Evolutionary conservation across 2,329 filamentous ascomycete genomes (phyloP).

Genomic region (Gyromitra esculenta): DNA sequence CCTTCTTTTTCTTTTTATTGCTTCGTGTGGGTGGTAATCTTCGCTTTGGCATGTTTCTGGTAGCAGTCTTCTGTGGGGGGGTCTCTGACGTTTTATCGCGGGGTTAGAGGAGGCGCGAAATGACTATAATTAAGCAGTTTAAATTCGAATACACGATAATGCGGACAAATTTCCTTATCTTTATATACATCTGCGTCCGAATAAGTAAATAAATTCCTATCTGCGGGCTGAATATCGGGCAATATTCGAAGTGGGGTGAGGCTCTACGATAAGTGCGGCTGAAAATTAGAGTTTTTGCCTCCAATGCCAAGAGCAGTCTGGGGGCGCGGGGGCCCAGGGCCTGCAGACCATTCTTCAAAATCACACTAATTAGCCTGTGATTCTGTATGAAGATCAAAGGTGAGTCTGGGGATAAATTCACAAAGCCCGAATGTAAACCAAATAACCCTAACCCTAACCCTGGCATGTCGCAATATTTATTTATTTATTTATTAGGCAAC

Average conservation of each 20-base stretch:
- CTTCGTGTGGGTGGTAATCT: constrained; percentile 32
- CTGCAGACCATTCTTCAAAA: not conserved
- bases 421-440: not conserved
- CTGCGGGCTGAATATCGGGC: not conserved
- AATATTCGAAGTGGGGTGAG: constrained; percentile 14
- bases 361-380: not conserved
- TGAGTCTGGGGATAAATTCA: not conserved
- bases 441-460: not conserved
- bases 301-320: not conserved
- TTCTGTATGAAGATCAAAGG: not conserved
- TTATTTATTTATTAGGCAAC: too few relatives aligned
- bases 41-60: constrained; percentile 43
- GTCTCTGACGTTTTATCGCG: not conserved
- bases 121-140: not conserved
- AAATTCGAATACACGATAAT: not conserved
- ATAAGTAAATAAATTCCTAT: not conserved
- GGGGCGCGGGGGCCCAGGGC: too few relatives aligned
- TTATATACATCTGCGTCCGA: not conserved
- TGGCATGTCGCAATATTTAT: not conserved
- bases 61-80: not conserved
- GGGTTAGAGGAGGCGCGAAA: not conserved
- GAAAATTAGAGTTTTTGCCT: constrained; percentile 39
- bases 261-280: constrained; percentile 38
- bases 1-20: constrained; percentile 48
- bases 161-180: not conserved